Conservation (phyloP, 108 stramenopile genomes). For the Stephanodiscus triporus region DNA sequence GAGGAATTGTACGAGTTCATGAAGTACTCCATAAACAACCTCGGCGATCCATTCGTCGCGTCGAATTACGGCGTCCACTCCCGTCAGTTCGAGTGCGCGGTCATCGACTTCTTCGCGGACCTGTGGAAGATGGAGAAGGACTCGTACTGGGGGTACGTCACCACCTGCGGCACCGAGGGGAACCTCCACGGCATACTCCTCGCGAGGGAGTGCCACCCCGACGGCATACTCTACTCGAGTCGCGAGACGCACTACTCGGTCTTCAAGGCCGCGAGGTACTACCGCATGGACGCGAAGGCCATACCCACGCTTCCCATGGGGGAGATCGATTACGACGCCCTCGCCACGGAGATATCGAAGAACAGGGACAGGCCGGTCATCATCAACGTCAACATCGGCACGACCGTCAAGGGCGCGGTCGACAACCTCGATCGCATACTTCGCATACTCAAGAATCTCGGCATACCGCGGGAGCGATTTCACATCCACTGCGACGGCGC, state of each 20-base stretch:
- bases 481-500: conserved; percentile 92
- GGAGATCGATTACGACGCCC: conserved; percentile 83
- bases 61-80: conserved; percentile 88
- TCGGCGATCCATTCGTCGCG: conserved; percentile 87
- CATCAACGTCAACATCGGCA: conserved; percentile 91
- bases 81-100: conserved; percentile 83
- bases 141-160: conserved; percentile 90
- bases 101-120: conserved; percentile 90
- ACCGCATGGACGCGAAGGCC: conserved; percentile 84
- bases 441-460: conserved; percentile 65
- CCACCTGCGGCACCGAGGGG: conserved; percentile 89
- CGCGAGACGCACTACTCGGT: conserved; percentile 84
- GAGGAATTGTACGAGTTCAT: conserved; percentile 83
- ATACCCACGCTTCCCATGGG: conserved; percentile 90
- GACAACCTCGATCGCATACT: conserved; percentile 89
- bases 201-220: conserved; percentile 85
- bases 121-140: conserved; percentile 78
- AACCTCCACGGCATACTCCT: conserved; percentile 87
- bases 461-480: conserved; percentile 80
- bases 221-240: conserved; percentile 82
- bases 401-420: conserved; percentile 91
- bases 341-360: conserved; percentile 65
- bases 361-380: conserved; percentile 82
- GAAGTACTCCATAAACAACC: conserved; percentile 91
- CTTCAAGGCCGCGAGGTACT: conserved; percentile 90